Evolutionary conservation across 2,329 filamentous ascomycete genomes (phyloP).

Genomic region (Elsinoe arachidis): DNA sequence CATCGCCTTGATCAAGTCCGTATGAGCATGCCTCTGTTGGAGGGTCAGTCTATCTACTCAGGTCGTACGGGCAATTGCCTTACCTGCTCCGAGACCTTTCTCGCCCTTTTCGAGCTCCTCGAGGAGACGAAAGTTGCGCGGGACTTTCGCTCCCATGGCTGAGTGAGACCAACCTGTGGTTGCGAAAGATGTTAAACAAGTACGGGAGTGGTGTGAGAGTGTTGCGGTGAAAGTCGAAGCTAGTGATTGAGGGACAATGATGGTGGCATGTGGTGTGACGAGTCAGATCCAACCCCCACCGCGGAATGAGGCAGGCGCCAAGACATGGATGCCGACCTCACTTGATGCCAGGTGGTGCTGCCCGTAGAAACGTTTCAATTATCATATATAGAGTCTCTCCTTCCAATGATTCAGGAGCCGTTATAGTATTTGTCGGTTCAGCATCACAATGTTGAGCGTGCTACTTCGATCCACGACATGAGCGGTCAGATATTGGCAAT

Average conservation of each 20-base stretch:
- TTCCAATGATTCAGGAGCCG: not conserved
- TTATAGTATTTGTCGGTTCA: not conserved
- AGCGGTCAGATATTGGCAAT: constrained; percentile 81
- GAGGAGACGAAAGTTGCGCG: constrained; percentile 89
- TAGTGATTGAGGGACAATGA: not conserved
- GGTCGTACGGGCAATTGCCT: not conserved
- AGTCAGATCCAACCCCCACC: constrained; percentile 5
- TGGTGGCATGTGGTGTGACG: constrained; percentile 6
- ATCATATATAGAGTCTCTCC: not conserved
- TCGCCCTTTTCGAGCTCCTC: constrained; percentile 99
- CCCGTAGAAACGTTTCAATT: not conserved
- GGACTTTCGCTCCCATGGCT: constrained; percentile 64
- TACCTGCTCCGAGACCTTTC: constrained; percentile 88
- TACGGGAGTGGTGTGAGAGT: not conserved
- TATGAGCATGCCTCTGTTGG: constrained; percentile 85
- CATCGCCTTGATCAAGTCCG: constrained; percentile 85
- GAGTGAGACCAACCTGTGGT: not conserved
- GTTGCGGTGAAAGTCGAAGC: constrained; percentile 8
- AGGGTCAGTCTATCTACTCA: constrained; percentile 11
- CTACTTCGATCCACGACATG: constrained; percentile 43
- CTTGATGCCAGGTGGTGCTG: constrained; percentile 9
- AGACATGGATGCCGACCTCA: not conserved
- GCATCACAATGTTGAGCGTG: not conserved
- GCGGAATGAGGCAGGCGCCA: not conserved
- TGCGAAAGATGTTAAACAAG: too few species aligned